Evolutionary conservation across 164 flowering plant species (phyloP).

Genomic region (Tetrastigma voinierianum): DNA sequence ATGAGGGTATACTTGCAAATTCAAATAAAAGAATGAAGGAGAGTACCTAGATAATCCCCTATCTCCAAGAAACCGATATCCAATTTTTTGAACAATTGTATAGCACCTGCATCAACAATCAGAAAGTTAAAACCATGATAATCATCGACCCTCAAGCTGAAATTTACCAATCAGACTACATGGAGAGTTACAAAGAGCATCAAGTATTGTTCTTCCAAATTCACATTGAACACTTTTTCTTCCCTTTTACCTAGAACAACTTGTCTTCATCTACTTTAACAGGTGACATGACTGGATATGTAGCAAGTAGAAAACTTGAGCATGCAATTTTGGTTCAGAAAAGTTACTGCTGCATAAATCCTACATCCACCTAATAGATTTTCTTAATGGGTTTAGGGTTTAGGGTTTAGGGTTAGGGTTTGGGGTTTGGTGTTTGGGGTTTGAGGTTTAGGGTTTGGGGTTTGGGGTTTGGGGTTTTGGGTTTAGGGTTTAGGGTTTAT

Average conservation of each 20-base stretch:
- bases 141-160: not conserved
- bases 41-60: slow-evolving; percentile 42
- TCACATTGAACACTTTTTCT: not conserved
- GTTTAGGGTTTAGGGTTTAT: too few relatives aligned
- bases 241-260: not conserved
- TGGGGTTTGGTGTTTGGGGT: too few relatives aligned
- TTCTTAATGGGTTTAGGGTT: too few relatives aligned
- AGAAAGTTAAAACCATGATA: slow-evolving; percentile 7
- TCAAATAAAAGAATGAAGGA: not conserved
- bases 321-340: not conserved
- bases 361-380: too few relatives aligned
- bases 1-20: not conserved
- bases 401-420: too few relatives aligned
- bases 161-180: not conserved
- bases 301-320: not conserved
- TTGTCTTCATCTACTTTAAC: not conserved
- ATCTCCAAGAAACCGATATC: slow-evolving; percentile 30
- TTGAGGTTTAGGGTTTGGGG: too few relatives aligned
- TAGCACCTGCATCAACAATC: slow-evolving; percentile 25
- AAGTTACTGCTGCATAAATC: not conserved
- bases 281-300: not conserved
- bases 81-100: slow-evolving; percentile 21
- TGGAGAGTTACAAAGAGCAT: not conserved
- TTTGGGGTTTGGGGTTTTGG: too few relatives aligned
- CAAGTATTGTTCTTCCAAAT: not conserved